Evolutionary conservation across 805 yeast species (phyloP).

Genomic region (Barnettozyma populi): DNA sequence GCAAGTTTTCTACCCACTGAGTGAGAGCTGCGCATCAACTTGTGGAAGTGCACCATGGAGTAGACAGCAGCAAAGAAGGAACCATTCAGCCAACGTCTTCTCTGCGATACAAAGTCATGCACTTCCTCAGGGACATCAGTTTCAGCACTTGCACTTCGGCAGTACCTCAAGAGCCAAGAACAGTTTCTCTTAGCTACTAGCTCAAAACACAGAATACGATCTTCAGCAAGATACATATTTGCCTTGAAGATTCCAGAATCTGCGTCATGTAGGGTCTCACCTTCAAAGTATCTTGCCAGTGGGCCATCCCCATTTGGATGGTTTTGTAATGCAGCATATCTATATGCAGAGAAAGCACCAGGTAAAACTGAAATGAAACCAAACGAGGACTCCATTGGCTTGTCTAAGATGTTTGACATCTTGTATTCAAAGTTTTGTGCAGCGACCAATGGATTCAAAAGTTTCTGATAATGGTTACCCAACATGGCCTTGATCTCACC

Average conservation of each 20-base stretch:
- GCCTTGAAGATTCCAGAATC: slow-evolving; percentile 84
- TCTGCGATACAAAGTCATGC: slow-evolving; percentile 82
- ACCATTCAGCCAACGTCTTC: slow-evolving; percentile 96
- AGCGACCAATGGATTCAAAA: slow-evolving; percentile 85
- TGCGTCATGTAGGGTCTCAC: slow-evolving; percentile 68
- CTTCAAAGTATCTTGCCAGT: slow-evolving; percentile 83
- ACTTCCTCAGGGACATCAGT: slow-evolving; percentile 93
- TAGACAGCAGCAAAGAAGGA: slow-evolving; percentile 93
- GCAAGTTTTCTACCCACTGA: slow-evolving; percentile 58
- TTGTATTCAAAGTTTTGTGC: slow-evolving; percentile 97
- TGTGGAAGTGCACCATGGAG: slow-evolving; percentile 70
- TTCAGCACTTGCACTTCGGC: slow-evolving; percentile 82
- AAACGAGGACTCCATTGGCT: slow-evolving; percentile 91
- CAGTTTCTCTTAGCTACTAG: slow-evolving; percentile 76
- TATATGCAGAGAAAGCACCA: slow-evolving; percentile 94
- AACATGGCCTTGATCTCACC: slow-evolving; percentile 90
- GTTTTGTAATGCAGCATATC: slow-evolving; percentile 72
- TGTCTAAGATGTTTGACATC: slow-evolving; percentile 89
- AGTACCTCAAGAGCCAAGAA: slow-evolving; percentile 78
- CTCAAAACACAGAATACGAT: slow-evolving; percentile 91
- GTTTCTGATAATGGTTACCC: slow-evolving; percentile 50
- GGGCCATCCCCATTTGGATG: slow-evolving; percentile 75
- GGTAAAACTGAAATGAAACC: slow-evolving; percentile 94
- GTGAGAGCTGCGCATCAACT: slow-evolving; percentile 72
- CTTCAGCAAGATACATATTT: slow-evolving; percentile 97